Conservation (phyloP, 805 yeast genomes). For the Wickerhamiella lipophila region DNA sequence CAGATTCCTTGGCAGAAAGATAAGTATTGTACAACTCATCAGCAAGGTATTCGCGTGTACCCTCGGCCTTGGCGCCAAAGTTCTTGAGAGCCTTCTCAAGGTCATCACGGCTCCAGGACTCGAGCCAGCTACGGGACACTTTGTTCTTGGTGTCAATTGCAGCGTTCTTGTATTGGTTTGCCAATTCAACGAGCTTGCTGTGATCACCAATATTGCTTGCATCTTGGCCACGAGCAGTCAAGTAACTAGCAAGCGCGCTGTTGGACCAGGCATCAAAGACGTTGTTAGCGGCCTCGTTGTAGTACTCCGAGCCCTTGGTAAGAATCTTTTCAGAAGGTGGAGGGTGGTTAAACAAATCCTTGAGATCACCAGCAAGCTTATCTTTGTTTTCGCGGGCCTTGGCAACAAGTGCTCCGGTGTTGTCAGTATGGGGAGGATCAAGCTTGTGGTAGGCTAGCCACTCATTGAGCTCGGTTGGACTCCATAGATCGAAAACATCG, state of each 20-base stretch:
- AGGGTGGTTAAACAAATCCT: slow-evolving; percentile 9
- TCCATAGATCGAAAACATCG: slow-evolving; percentile 32
- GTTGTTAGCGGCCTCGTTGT: slow-evolving; percentile 6
- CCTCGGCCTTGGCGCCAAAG: slow-evolving; percentile 32
- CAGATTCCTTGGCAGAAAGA: slow-evolving; percentile 31
- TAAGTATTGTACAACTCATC: slow-evolving; percentile 35
- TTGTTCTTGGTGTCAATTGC: slow-evolving; percentile 33
- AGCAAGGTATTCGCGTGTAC: slow-evolving; percentile 37
- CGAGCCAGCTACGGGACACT: slow-evolving; percentile 39
- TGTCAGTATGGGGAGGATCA: slow-evolving; percentile 18
- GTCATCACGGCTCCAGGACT: slow-evolving; percentile 40
- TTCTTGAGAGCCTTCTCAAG: slow-evolving; percentile 39
- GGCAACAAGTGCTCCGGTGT: slow-evolving; percentile 19
- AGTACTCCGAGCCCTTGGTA: slow-evolving; percentile 21
- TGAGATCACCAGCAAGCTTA: slow-evolving; percentile 24
- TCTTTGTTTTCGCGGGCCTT: slow-evolving; percentile 27
- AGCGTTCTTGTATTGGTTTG: slow-evolving; percentile 30
- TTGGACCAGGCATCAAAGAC: slow-evolving; percentile 26
- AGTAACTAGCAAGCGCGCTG: slow-evolving; percentile 25
- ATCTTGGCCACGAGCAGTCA: slow-evolving; percentile 28
- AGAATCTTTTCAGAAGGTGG: slow-evolving; percentile 15
- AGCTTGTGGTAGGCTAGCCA: slow-evolving; percentile 34
- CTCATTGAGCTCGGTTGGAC: slow-evolving; percentile 31
- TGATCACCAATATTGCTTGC: slow-evolving; percentile 24
- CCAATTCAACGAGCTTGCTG: slow-evolving; percentile 32